These are phyloP conservation scores for Takashimella koratensis DNA, from an alignment of 1,284 basidiomycete genomes.

Conservation along the genomic window DNA sequence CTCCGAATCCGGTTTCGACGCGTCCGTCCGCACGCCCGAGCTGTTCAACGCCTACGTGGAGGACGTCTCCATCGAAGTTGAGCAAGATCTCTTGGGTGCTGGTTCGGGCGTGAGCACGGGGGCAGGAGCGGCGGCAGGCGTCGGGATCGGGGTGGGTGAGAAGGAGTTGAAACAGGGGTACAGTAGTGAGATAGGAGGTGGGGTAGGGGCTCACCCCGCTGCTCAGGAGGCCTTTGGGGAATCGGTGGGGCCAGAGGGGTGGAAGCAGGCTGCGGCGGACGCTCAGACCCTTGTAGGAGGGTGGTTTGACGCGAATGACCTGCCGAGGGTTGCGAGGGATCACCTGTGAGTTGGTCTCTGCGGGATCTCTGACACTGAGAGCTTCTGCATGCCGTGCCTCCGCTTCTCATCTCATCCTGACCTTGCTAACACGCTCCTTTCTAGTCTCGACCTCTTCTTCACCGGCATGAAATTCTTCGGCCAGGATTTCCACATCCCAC, in stretches of 20 bases:
- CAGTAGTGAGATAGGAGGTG: constrained; percentile 3
- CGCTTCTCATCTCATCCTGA: too few relatives aligned
- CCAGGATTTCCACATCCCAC: constrained; percentile 35
- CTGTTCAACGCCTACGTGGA: constrained; percentile 11
- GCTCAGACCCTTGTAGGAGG: constrained; percentile 27
- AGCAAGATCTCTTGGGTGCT: neutral
- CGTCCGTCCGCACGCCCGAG: neutral
- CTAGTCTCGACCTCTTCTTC: constrained; percentile 38
- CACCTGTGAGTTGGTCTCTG: constrained; percentile 29
- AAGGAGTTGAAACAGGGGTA: constrained; percentile 1
- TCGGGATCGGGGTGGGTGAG: neutral
- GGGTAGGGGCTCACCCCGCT: too few relatives aligned
- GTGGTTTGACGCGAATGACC: constrained; percentile 40
- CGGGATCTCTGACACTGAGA: neutral
- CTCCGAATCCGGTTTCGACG: constrained; percentile 1
- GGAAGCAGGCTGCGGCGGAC: too few relatives aligned
- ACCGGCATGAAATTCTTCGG: constrained; percentile 28
- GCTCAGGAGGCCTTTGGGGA: too few relatives aligned
- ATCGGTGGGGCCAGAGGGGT: too few relatives aligned
- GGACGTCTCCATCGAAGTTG: neutral
- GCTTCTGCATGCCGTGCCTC: too few relatives aligned
- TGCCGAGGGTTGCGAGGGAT: constrained; percentile 38
- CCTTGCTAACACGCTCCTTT: too few relatives aligned
- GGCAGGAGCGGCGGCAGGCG: neutral
- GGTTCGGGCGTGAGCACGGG: too few relatives aligned